Conservation (phyloP, 148 eudicot species). For the Vaccinium myrtillus region DNA sequence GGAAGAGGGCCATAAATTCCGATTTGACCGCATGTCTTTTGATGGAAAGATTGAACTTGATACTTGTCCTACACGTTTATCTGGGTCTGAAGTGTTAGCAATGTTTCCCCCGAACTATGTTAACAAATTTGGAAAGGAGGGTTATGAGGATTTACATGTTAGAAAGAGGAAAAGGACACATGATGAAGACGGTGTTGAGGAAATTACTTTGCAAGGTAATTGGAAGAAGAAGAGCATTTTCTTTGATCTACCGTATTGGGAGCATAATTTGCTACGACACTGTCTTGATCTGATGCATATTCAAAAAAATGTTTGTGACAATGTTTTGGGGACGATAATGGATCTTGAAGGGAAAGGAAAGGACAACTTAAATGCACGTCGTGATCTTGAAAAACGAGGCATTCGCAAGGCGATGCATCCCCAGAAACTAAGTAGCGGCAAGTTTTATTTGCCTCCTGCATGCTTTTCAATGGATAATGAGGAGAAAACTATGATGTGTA, state of each 20-base stretch:
- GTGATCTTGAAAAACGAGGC: too few species aligned
- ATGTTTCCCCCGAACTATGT: neutral
- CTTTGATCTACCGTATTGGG: neutral
- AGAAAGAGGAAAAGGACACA: neutral
- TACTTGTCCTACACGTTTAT: neutral
- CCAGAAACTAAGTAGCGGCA: neutral
- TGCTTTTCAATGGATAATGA: neutral
- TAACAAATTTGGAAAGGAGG: neutral
- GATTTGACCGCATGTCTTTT: neutral
- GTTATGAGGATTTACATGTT: neutral
- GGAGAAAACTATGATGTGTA: neutral
- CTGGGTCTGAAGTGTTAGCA: neutral
- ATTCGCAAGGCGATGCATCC: neutral
- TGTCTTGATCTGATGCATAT: slow-evolving; percentile 14
- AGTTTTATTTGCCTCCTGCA: neutral
- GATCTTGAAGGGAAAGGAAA: too few species aligned
- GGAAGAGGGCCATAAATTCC: neutral
- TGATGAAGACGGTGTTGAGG: neutral
- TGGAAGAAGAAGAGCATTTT: neutral
- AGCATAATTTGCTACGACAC: neutral
- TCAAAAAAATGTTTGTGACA: slow-evolving; percentile 7
- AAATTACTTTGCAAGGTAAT: neutral
- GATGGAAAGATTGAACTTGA: neutral
- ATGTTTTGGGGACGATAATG: too few species aligned
- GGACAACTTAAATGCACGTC: too few species aligned